A percentile compares a stretch with the other conserved stretches of the same genome.
These are phyloP conservation scores for Raffaelea albimanens DNA, from an alignment of 2,329 filamentous ascomycete species.

Conservation along the genomic window DNA sequence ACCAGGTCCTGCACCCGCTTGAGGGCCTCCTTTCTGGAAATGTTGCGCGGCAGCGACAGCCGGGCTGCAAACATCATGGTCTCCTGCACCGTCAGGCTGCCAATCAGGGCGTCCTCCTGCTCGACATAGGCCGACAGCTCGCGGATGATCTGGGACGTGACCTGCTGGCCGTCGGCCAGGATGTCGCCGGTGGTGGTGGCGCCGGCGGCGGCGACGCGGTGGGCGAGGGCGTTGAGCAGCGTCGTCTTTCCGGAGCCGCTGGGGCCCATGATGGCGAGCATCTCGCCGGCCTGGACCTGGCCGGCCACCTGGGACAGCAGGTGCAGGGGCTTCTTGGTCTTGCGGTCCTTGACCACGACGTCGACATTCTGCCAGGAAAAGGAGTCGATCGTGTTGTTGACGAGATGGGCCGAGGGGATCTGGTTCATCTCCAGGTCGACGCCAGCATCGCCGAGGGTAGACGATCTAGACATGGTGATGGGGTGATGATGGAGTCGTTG, in stretches of 20 bases:
- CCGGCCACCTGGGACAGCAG: constrained; percentile 58
- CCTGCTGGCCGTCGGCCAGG: constrained; percentile 51
- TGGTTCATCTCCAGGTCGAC: constrained; percentile 19
- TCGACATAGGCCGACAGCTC: constrained; percentile 70
- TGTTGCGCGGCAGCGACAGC: constrained; percentile 41
- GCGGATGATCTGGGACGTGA: constrained; percentile 47
- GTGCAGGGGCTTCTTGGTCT: constrained; percentile 51
- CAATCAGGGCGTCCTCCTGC: constrained; percentile 78
- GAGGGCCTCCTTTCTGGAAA: constrained; percentile 44
- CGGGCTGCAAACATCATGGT: constrained; percentile 70
- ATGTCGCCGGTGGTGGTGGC: constrained; percentile 36
- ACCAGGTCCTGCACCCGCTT: constrained; percentile 58
- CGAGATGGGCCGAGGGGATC: constrained; percentile 38
- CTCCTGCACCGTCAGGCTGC: constrained; percentile 70
- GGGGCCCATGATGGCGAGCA: constrained; percentile 76
- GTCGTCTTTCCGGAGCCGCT: constrained; percentile 71
- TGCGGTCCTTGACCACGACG: constrained; percentile 66
- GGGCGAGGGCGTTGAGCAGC: constrained; percentile 67
- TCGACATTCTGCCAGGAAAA: constrained; percentile 59
- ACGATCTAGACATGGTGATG: background rate
- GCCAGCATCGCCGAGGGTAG: background rate
- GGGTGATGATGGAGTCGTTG: too few relatives aligned
- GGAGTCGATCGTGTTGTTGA: constrained; percentile 30
- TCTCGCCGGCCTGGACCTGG: constrained; percentile 56
- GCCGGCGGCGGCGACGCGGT: constrained; percentile 40